Base-by-base conservation (phyloP, 495 filamentous ascomycete species). In the Aspergillus leporis region DNA sequence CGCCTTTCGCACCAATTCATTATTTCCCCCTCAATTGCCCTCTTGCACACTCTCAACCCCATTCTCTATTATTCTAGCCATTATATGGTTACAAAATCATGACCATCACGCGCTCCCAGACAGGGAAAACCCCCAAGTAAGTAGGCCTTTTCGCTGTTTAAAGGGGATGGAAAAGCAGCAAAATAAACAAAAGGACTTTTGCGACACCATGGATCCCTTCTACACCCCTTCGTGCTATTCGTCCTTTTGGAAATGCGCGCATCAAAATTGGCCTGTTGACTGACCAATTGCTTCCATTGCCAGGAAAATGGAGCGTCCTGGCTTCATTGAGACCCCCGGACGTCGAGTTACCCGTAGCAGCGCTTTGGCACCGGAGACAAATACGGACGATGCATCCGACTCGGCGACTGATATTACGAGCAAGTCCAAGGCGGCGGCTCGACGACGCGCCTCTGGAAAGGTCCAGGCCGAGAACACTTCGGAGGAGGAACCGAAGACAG, bases 311-410 rank as follows among this genome's bases (percentile, higher is more conserved):
- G 78, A 81, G 31, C 78, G 81, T 51, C 78, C 78, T 36, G 82
- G 81, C 52, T 84, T 79, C 59, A 78, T 86, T 53, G 82, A 84
- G 60, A 86, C 85, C 14, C 83, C 85, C 53, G 71, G 79, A 51
- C 71, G 75, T 59, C 72, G 81, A 53, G 66, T 67, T 53, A 76
- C 66, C 38, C 73, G 79, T 60, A 76, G 72, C 68, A 81, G 77
- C 67, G 66, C 73, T 49, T 63, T 58, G 49, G 52, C 67, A 28
- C 60, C 72, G 16, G 75, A 73, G 0, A 58, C 55, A 48, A 66
- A 66, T 45, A 69, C 67, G 43, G 64, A 71, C 45, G 72, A 75
- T 34, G 59, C 56, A 40, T 70, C 71, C 58, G 66, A 70, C 55
- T 70, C 74, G 22, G 62, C 71, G 16, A 58, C 61, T 43, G 63